Evolutionary conservation across 257 asterid species (phyloP), one percentile per base, ranked within the genome.

Genomic region (Solanum chmielewskii): DNA sequence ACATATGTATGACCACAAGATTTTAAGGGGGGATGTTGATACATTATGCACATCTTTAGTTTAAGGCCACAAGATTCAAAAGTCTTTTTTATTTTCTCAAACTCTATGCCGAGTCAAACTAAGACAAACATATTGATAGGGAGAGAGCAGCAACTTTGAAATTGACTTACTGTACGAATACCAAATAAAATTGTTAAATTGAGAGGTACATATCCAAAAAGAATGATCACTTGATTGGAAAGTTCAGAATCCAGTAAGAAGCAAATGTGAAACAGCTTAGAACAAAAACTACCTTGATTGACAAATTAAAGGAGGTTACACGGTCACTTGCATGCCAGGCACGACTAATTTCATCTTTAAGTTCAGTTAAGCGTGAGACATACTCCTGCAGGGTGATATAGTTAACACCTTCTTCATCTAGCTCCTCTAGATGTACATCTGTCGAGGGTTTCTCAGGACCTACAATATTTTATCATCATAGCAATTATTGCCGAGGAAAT

Each of bases 271-370:
- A 59, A 83, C n/a, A 62, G 39, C 14, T 12, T 35, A 25, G 90
- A 37, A 78, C 20, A 87, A 86, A 87, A 64, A 62, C 89, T 89
- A 94, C 98, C 98, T 95, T 96, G 88, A 95, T 95, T 11, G 98
- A 92, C 94, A 93, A 91, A 92, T 93, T 94, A 87, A 96, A 91
- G 88, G 99, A 90, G 87, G 96, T 92, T 86, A 94, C 94, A 44
- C 94, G 98, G 85, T 95, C 98, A 90, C 90, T 95, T 59, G 91
- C 91, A 87, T 87, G 68, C 99, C 99, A 96, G 87, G 98, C 93
- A 91, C 68, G 93, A 42, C 89, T 89, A 78, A 96, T 93, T 89
- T 94, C 95, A 81, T 88, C 94, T 90, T 92, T 95, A 64, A 96
- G 95, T 71, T 91, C 97, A 88, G 87, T 92, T 89, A 96, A 90